Base-by-base conservation (phyloP, 495 filamentous ascomycete genomes). In the Chaetomium cochliodes region DNA sequence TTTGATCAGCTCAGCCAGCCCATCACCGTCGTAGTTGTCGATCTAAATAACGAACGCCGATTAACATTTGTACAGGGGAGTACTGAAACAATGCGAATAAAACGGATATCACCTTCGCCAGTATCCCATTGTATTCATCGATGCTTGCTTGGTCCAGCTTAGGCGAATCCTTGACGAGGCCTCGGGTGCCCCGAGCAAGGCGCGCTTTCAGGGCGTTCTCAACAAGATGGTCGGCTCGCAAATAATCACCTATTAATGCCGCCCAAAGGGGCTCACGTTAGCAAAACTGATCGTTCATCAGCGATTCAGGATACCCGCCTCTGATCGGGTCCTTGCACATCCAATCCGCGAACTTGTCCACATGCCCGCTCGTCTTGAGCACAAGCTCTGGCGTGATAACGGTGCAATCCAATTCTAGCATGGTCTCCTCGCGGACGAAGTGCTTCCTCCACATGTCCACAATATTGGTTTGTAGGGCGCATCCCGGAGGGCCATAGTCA, bases 341-440 rank as follows among this genome's bases (percentile, higher is more conserved):
- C 78, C 89, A 96, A 73, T 96, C 92, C 64, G 91, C 88, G 74
- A 96, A 97, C 75, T 93, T 93, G 67, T 96, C 92, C 42, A 96
- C 92, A 74, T 96, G 92, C 51, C 92, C 92, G 72, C 87, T 91
- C 6, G 92, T 96, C 82, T 96, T 92, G n/a, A 97, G 80, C 15
- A 96, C 89, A 58, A 90, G 88, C 60, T 89, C 81, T 8, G 92
- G 92, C 5, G 58, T 61, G 1, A 92, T 73, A 73, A 88, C 88
- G 6, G 86, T 90, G 70, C 87, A 90, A 69, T 91, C 89, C 50
- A 92, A 81, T 77, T 92, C 89, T 39, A 92, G 78, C 88, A 92
- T 91, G 74, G 91, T 88, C 74, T 92, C 89, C 77, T 92, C 89
- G 25, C 90, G 79, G 22, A 91, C 86, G 70, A 92, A 91, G 72